Percentiles rank a stretch among this genome's conserved stretches.
Evolutionary conservation across 1,284 basidiomycete species (phyloP).

Genomic region (Schizopora paradoxa): DNA sequence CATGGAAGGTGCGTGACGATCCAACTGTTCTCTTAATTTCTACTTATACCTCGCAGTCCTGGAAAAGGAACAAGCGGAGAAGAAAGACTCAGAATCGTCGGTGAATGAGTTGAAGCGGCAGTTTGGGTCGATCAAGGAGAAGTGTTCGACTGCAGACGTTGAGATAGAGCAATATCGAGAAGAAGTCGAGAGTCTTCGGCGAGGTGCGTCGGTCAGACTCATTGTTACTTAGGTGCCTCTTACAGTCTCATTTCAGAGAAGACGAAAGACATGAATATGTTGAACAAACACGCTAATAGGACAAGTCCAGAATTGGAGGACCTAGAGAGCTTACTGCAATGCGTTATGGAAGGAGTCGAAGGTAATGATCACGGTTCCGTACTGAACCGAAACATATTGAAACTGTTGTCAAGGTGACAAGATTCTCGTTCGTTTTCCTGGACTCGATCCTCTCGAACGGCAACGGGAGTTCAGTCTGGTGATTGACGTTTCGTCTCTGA

Average conservation of each 20-base stretch:
- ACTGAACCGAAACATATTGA: constrained; percentile 3
- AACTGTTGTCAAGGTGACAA: constrained; percentile 41
- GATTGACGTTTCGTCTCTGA: constrained; percentile 58
- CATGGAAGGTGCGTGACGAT: constrained; percentile 43
- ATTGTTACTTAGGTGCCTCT: not conserved
- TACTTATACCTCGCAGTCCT: constrained; percentile 39
- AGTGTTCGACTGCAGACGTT: constrained; percentile 48
- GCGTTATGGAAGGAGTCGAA: constrained; percentile 70
- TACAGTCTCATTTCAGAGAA: constrained; percentile 45
- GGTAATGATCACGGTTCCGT: constrained; percentile 28
- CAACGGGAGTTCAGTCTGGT: constrained; percentile 70
- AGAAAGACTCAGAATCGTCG: constrained; percentile 60
- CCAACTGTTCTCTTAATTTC: not conserved
- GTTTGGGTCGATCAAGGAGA: constrained; percentile 53
- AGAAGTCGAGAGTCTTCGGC: constrained; percentile 49
- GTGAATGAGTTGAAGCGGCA: constrained; percentile 59
- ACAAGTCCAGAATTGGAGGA: constrained; percentile 51
- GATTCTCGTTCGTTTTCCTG: constrained; percentile 67
- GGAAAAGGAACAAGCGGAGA: constrained; percentile 63
- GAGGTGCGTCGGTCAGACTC: constrained; percentile 41
- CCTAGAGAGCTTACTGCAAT: constrained; percentile 57
- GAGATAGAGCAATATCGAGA: constrained; percentile 68
- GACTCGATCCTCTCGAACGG: constrained; percentile 54
- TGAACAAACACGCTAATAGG: constrained; percentile 53
- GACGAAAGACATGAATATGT: constrained; percentile 55